A percentile compares a stretch with the other conserved stretches of the same genome.
Conservation (phyloP, 257 asterid species). For the Handroanthus guayacan region DNA sequence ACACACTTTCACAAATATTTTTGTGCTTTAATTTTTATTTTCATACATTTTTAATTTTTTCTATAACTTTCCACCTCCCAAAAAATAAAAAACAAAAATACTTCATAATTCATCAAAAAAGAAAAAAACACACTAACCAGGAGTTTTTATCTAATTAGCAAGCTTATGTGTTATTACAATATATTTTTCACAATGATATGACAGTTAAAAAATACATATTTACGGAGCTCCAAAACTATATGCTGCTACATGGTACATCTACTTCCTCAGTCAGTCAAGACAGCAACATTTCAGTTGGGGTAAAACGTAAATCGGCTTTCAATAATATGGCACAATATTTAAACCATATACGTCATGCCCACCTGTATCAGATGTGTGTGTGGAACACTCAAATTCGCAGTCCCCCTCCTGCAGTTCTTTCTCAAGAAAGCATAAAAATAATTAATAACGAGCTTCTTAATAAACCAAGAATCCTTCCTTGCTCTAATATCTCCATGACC, state of each 20-base stretch:
- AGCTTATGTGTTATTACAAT: too few relatives aligned
- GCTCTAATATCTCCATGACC: conserved; percentile 94
- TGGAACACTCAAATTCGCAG: conserved; percentile 86
- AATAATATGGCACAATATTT: conserved; percentile 36
- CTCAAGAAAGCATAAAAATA: conserved; percentile 94
- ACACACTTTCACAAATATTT: too few relatives aligned
- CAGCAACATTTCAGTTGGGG: conserved; percentile 16
- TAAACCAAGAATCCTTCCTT: conserved; percentile 90
- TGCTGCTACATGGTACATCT: neutral
- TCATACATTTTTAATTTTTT: too few relatives aligned
- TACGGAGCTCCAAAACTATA: neutral
- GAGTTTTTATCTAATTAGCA: too few relatives aligned
- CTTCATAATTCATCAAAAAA: too few relatives aligned
- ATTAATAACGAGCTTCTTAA: conserved; percentile 88
- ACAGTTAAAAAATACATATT: too few relatives aligned
- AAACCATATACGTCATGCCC: conserved; percentile 97
- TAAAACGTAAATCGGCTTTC: neutral
- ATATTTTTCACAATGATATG: too few relatives aligned
- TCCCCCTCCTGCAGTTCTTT: conserved; percentile 88
- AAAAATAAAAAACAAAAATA: too few relatives aligned
- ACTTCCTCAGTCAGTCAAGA: conserved; percentile 22
- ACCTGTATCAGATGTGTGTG: conserved; percentile 90
- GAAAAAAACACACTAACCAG: too few relatives aligned
- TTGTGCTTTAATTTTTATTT: too few relatives aligned
- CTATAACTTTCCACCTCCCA: too few relatives aligned